Conservation (phyloP, 345 rosid species). For the Carallia brachiata region DNA sequence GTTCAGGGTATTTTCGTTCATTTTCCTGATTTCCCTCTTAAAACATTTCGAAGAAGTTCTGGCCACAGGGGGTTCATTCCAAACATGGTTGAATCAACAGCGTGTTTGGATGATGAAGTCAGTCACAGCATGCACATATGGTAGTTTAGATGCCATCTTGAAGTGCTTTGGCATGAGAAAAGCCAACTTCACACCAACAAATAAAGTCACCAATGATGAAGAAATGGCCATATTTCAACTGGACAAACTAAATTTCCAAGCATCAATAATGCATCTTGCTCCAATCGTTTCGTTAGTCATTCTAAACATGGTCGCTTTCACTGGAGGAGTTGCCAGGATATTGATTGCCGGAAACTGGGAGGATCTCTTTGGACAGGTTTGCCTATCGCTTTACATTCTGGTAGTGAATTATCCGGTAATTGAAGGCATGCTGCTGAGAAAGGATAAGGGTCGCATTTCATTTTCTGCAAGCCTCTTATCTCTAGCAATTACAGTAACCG, state of each 20-base stretch:
- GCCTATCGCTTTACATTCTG: conserved; percentile 24
- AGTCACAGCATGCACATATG: conserved; percentile 13
- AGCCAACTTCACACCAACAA: conserved; percentile 20
- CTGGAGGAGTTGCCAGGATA: conserved; percentile 19
- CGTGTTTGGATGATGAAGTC: conserved; percentile 24
- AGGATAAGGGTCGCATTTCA: conserved; percentile 27
- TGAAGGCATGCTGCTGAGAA: conserved; percentile 26
- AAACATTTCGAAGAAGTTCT: conserved; percentile 16
- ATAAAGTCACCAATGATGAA: conserved; percentile 19
- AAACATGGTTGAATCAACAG: conserved; percentile 18
- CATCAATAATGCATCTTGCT: conserved; percentile 12
- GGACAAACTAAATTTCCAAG: conserved; percentile 26
- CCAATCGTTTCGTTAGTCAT: conserved; percentile 18
- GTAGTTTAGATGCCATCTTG: conserved; percentile 15
- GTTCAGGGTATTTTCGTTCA: conserved; percentile 7
- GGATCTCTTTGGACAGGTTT: conserved; percentile 22
- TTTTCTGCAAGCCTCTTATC: conserved; percentile 1
- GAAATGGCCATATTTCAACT: conserved; percentile 11
- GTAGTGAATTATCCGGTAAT: conserved; percentile 24
- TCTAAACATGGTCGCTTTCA: conserved; percentile 19
- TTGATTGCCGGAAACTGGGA: neutral
- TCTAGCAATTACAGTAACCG: neutral
- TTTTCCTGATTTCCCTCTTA: conserved; percentile 8
- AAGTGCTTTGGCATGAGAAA: conserved; percentile 18
- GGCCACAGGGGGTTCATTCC: conserved; percentile 13